Conservation (phyloP, 2,329 filamentous ascomycete genomes). For the Colletotrichum orbiculare region DNA sequence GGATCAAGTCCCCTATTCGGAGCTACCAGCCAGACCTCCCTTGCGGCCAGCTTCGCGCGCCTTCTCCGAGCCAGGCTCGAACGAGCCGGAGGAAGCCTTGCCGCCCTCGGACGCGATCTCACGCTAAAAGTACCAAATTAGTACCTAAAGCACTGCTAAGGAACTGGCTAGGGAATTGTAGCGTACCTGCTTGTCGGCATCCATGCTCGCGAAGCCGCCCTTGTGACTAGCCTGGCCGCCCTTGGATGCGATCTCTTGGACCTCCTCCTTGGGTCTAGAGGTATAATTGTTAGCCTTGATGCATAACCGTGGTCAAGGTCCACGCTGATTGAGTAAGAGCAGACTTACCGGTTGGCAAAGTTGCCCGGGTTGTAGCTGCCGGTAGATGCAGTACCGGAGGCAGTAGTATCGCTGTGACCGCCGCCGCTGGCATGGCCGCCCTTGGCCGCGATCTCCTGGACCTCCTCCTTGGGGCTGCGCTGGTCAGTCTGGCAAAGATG, state of each 20-base stretch:
- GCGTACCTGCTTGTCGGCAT: conserved; percentile 53
- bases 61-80: conserved; percentile 63
- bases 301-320: neutral
- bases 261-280: conserved; percentile 54
- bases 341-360: conserved; percentile 38
- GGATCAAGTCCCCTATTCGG: neutral
- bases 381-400: conserved; percentile 5
- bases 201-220: conserved; percentile 54
- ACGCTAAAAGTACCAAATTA: conserved; percentile 46
- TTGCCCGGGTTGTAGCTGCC: conserved; percentile 34
- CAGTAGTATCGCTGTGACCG: neutral
- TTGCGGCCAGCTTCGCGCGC: conserved; percentile 65
- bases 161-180: conserved; percentile 36
- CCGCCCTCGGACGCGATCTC: conserved; percentile 67
- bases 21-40: conserved; percentile 50
- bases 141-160: conserved; percentile 18
- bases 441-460: conserved; percentile 53
- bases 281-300: neutral
- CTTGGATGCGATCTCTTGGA: conserved; percentile 54
- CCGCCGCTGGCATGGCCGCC: conserved; percentile 51
- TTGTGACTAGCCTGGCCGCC: conserved; percentile 52
- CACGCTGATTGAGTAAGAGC: neutral
- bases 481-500: neutral
- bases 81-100: conserved; percentile 63
- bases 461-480: conserved; percentile 46